phyloP scores from a whole-genome alignment of 2,329 filamentous ascomycete genomes.

The Aspergillus fumigatiaffinis region DNA sequence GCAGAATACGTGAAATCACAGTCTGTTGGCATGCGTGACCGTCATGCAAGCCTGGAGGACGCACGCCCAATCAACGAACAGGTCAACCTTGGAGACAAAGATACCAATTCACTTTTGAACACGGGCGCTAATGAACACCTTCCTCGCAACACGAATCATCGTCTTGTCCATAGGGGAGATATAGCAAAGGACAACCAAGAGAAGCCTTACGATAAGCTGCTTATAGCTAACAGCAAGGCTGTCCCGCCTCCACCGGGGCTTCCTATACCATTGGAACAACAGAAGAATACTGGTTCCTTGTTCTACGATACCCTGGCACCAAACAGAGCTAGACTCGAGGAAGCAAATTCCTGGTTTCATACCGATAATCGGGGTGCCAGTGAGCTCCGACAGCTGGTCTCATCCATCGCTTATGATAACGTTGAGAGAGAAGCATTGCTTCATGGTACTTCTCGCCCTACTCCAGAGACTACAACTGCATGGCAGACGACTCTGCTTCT shows the following conservation, averaged over 20 bases:
- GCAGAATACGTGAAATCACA: background rate
- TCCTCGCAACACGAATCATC: background rate
- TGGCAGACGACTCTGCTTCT: slow-evolving; percentile 17
- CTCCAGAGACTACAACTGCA: slow-evolving; percentile 4
- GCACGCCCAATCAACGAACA: background rate
- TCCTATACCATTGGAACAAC: slow-evolving; percentile 2
- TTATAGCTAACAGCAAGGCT: background rate
- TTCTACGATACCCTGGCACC: background rate
- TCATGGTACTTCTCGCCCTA: background rate
- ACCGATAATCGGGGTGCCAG: slow-evolving; percentile 15
- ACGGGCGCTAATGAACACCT: background rate
- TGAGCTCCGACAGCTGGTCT: slow-evolving; percentile 16
- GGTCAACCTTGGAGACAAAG: background rate
- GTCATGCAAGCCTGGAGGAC: background rate
- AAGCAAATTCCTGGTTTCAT: slow-evolving; percentile 22
- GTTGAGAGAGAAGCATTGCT: slow-evolving; percentile 9
- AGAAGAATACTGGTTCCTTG: background rate
- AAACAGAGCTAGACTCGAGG: slow-evolving; percentile 7
- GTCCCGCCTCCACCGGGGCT: slow-evolving; percentile 17
- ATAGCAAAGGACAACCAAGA: background rate
- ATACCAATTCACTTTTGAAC: background rate
- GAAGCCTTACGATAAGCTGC: background rate
- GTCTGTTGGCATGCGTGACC: background rate
- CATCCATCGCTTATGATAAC: slow-evolving; percentile 13
- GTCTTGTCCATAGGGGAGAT: background rate